These are phyloP conservation scores for Penicillium atrosanguineum DNA, from an alignment of 495 filamentous ascomycete genomes.

Conservation along the genomic window DNA sequence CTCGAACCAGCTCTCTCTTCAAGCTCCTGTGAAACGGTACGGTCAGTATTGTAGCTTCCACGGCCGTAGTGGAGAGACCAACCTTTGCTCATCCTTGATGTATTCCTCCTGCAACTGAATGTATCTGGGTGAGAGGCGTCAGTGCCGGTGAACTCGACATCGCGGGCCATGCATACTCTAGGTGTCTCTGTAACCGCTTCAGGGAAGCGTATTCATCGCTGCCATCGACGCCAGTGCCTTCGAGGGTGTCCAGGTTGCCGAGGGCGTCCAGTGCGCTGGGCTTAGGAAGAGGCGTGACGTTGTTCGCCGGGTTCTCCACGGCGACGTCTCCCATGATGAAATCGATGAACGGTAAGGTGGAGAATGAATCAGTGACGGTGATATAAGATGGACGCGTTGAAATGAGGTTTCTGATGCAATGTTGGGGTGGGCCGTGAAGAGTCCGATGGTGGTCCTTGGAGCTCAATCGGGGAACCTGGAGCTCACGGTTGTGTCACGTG, in stretches of 20 bases:
- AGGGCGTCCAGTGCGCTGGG: slow-evolving; percentile 73
- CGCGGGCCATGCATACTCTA: slow-evolving; percentile 62
- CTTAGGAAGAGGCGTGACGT: slow-evolving; percentile 72
- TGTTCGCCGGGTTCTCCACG: slow-evolving; percentile 75
- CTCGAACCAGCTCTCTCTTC: slow-evolving; percentile 94
- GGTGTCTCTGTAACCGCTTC: slow-evolving; percentile 92
- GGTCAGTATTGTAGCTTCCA: slow-evolving; percentile 1
- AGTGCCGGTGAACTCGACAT: slow-evolving; percentile 16
- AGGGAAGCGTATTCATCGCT: slow-evolving; percentile 91
- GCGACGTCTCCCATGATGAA: slow-evolving; percentile 76
- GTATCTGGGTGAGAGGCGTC: slow-evolving; percentile 56
- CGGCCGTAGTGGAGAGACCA: slow-evolving; percentile 9
- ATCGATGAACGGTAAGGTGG: slow-evolving; percentile 4
- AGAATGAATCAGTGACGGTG: not conserved
- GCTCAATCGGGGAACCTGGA: slow-evolving; percentile 15
- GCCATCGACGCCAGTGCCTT: slow-evolving; percentile 75
- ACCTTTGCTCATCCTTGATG: slow-evolving; percentile 99
- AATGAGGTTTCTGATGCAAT: slow-evolving; percentile 5
- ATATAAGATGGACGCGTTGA: not conserved
- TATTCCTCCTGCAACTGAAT: slow-evolving; percentile 99
- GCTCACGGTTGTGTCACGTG: slow-evolving; percentile 22
- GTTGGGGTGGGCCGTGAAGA: slow-evolving; percentile 15
- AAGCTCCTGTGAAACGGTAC: slow-evolving; percentile 65
- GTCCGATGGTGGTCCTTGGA: slow-evolving; percentile 17
- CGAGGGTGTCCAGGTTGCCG: slow-evolving; percentile 83